Evolutionary conservation across 2,329 filamentous ascomycete species (phyloP).

Genomic region (Pezicula carpinea): DNA sequence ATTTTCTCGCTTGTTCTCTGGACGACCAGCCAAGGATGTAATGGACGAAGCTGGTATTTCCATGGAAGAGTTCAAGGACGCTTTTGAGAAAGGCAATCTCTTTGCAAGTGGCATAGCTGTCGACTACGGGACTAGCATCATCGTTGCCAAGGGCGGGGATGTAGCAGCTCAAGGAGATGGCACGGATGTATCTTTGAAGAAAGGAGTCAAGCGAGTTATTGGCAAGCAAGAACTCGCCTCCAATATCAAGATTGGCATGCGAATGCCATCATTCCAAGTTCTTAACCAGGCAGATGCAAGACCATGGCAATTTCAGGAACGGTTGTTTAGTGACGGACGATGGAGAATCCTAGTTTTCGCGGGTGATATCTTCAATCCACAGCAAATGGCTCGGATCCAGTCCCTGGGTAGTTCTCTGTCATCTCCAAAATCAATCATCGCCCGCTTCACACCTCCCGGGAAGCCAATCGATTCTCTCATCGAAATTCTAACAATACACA

Average conservation of each 20-base stretch:
- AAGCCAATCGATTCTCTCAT: constrained; percentile 43
- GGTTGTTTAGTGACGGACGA: constrained; percentile 50
- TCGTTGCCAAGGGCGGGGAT: constrained; percentile 49
- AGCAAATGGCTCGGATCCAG: constrained; percentile 41
- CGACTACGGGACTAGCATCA: constrained; percentile 50
- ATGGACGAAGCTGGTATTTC: constrained; percentile 45
- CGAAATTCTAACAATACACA: constrained; percentile 58
- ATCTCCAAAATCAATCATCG: constrained; percentile 35
- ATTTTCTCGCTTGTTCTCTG: constrained; percentile 51
- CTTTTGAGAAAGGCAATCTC: constrained; percentile 53
- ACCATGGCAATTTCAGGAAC: constrained; percentile 55
- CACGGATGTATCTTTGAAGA: constrained; percentile 44
- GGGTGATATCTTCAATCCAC: constrained; percentile 44
- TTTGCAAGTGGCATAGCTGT: constrained; percentile 56
- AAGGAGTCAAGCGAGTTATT: not conserved
- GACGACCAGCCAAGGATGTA: constrained; percentile 45
- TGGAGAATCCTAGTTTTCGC: constrained; percentile 59
- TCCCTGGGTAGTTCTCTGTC: constrained; percentile 41
- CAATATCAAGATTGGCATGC: constrained; percentile 43
- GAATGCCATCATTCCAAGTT: constrained; percentile 55
- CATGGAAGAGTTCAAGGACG: constrained; percentile 58
- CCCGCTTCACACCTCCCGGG: constrained; percentile 35
- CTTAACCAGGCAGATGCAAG: constrained; percentile 52
- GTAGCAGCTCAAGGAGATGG: constrained; percentile 41
- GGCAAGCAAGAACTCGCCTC: constrained; percentile 23